Base-by-base conservation (phyloP, 2,329 filamentous ascomycete genomes). In the Cordyceps tenuipes region DNA sequence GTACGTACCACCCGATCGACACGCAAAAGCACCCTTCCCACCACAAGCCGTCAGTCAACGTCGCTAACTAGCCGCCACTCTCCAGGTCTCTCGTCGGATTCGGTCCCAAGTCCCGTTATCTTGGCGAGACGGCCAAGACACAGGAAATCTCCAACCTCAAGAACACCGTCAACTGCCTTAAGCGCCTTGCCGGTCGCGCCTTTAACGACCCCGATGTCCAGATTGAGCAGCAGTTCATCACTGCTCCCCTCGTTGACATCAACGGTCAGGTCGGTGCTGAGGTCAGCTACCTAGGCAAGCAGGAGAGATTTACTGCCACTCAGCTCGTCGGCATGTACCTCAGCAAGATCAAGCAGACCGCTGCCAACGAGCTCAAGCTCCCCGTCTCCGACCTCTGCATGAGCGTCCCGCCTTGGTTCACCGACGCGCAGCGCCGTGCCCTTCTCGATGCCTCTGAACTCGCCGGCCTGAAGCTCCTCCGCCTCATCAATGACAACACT, bases 81-180 rank as follows among this genome's bases (percentile, higher is more conserved):
- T 52, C 59, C 70, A 95, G 92, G 64, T 91, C 94, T 64, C 82
- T 99, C 66, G 94, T 99, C 70, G 92, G 91, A 70, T 99, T 99
- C 76, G 91, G 91, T 62, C 88, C 91, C 73, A 96, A 96, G 80
- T 87, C 84, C 76, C 89, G 94, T 80, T 96, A 95, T 75, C 84
- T 99, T 66, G 94, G 94, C 67, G 94, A 99, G 80, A 77, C 90
- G 61, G 94, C 94, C 68, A 97, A 97, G 85, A 97, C 93, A 67
- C 93, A 97, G 79, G 94, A 99, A 79, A 95, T 96, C 73, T 96
- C 93, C 72, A 99, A 99, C 82, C 86, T 97, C 71, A 99, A 97
- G 82, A 99, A 99, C 84, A 99, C 94, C 67, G 90, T 99, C 78
- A 82, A 85, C 75, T 92, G 86, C 67, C 84, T 99, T 70, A 96